Conservation (phyloP, 2,329 filamentous ascomycete genomes). For the Thielaviopsis musarum region DNA sequence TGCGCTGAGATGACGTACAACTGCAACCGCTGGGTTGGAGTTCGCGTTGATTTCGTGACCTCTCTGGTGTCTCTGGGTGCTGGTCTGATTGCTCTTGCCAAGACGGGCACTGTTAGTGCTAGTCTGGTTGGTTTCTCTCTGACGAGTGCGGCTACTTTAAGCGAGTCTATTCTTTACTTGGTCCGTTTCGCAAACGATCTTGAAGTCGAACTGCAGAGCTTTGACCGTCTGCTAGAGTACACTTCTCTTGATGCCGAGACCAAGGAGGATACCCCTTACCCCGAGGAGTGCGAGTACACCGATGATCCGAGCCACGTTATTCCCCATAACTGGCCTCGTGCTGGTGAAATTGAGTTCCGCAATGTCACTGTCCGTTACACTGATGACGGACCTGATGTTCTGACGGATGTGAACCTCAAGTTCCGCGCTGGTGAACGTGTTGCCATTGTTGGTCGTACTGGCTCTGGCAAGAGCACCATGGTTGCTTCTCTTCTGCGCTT, state of each 20-base stretch:
- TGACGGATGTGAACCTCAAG: conserved; percentile 25
- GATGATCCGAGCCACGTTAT: conserved; percentile 16
- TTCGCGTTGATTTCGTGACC: conserved; percentile 28
- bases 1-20: conserved; percentile 27
- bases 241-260: conserved; percentile 21
- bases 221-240: conserved; percentile 23
- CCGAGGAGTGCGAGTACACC: conserved; percentile 16
- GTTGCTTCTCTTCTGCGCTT: conserved; percentile 30
- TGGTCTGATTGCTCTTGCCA: conserved; percentile 25
- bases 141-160: conserved; percentile 27
- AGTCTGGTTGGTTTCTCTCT: conserved; percentile 33
- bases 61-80: conserved; percentile 26
- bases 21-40: conserved; percentile 30
- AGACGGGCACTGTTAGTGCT: conserved; percentile 23
- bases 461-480: conserved; percentile 56
- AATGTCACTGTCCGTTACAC: conserved; percentile 24
- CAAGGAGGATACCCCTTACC: conserved; percentile 17
- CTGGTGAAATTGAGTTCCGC: conserved; percentile 22
- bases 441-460: conserved; percentile 56
- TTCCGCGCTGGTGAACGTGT: conserved; percentile 47
- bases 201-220: conserved; percentile 31
- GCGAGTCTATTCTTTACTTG: conserved; percentile 25
- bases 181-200: conserved; percentile 29
- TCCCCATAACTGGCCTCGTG: conserved; percentile 20
- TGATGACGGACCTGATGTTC: conserved; percentile 22